Percentiles rank a stretch among this genome's conserved stretches.
Evolutionary conservation across 2,329 filamentous ascomycete species (phyloP).

Genomic region (Fusarium graminum): DNA sequence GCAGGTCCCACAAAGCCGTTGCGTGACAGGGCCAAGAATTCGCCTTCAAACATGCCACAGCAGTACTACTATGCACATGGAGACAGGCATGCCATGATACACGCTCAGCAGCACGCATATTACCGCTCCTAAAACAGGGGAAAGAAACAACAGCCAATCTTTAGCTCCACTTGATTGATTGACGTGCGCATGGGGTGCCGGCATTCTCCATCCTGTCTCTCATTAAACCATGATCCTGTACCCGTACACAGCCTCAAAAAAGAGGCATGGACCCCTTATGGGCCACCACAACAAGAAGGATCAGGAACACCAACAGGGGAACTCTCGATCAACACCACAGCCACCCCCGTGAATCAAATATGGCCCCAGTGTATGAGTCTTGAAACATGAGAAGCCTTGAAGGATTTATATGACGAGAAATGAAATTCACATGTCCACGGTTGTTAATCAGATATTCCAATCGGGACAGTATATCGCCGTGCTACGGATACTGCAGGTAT

Average conservation of each 20-base stretch:
- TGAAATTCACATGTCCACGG: constrained; percentile 3
- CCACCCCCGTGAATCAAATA: constrained; percentile 18
- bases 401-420: neutral
- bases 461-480: neutral
- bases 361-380: constrained; percentile 12
- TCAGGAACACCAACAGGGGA: neutral
- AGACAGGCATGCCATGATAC: neutral
- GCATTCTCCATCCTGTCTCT: constrained; percentile 18
- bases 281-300: constrained; percentile 6
- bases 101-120: constrained; percentile 4
- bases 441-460: neutral
- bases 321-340: constrained; percentile 14
- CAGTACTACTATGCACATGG: too few species aligned
- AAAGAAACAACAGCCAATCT: constrained; percentile 2
- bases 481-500: neutral
- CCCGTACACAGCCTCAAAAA: constrained; percentile 3
- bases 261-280: neutral
- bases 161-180: constrained; percentile 3
- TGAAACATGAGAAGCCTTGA: neutral
- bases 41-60: neutral
- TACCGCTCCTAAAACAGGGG: constrained; percentile 4
- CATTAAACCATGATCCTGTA: constrained; percentile 8
- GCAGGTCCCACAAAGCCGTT: neutral
- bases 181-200: neutral
- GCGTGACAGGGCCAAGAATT: neutral